Base-by-base conservation (phyloP, 108 stramenopile genomes). In the Skeletonema marinoi region DNA sequence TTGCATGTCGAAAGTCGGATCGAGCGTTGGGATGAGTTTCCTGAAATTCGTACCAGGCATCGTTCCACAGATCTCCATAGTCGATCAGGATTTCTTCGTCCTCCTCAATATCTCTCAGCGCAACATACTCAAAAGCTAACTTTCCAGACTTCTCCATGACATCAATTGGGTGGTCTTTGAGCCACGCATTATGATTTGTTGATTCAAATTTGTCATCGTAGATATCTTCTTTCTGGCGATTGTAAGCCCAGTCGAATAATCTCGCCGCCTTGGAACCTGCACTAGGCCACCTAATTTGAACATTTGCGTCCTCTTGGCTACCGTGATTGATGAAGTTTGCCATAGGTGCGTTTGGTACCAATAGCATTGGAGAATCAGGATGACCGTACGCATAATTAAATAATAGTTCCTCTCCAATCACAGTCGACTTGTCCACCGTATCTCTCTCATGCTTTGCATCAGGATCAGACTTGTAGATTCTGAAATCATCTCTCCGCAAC, bases 301-400 rank as follows among this genome's bases (percentile, higher is more conserved):
- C 89, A 77, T 93, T 93, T 35, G 85, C 85, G 65, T 66, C 78
- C 56, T 65, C 50, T 39, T 59, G 56, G 9, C 64, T 61, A 4
- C 66, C 83, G 59, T 93, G 92, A 78, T 93, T 93, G 77, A 93
- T 80, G 33, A 89, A 82, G 38, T 89, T 84, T 48, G 88, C 86
- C 19, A 88, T 35, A 3, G 92, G 88, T 12, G 88, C 85, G 54
- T 78, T 81, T 2, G 93, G 91, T 3, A 88, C 83, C 11, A 93
- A 71, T 14, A 88, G 66, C 78, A 93, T 59, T 1, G 89, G 77
- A 29, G 88, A 89, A 32, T 89, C 70, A 13, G 73, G 75, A 70
- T 93, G 87, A 11, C 89, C 80, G 56, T 85, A 88, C 11, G 88
- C 88, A 62, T 93, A 93, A 75, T 93, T 93, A 56, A 89, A 56